phyloP scores from a whole-genome alignment of 306 rosid genomes.

The Rosa multiflora region DNA sequence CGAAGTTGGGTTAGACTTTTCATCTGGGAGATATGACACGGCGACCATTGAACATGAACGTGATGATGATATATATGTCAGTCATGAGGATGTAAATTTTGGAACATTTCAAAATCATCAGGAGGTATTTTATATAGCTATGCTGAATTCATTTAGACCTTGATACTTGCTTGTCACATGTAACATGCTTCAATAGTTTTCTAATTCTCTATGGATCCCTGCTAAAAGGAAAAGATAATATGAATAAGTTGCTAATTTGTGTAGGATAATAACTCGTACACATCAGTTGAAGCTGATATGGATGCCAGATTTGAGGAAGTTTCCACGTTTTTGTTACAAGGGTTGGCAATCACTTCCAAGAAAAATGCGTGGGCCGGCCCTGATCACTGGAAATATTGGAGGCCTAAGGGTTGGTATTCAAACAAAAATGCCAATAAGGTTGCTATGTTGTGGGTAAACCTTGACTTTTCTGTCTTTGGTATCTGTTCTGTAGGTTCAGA shows the following conservation, averaged over 20 bases:
- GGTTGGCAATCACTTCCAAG: slow-evolving; percentile 18
- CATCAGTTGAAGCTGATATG: slow-evolving; percentile 1
- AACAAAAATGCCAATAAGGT: not conserved
- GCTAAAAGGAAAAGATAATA: not conserved
- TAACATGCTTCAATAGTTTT: not conserved
- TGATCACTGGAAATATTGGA: slow-evolving; percentile 32
- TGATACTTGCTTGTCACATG: not conserved
- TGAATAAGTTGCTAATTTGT: not conserved
- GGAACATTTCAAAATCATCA: slow-evolving; percentile 12
- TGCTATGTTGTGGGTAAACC: slow-evolving; percentile 1
- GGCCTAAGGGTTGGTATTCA: slow-evolving; percentile 14
- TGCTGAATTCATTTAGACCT: not conserved
- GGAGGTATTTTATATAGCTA: not conserved
- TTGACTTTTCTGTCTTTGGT: not conserved
- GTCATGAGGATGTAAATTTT: slow-evolving; percentile 6
- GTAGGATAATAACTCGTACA: slow-evolving; percentile 17
- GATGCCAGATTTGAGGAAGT: slow-evolving; percentile 23
- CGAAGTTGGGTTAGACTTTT: slow-evolving; percentile 4
- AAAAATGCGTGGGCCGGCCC: slow-evolving; percentile 33
- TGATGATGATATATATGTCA: not conserved
- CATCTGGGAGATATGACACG: not conserved
- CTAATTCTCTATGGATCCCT: not conserved
- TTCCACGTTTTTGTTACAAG: slow-evolving; percentile 15
- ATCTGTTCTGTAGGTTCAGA: slow-evolving; percentile 9
- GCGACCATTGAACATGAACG: not conserved